phyloP scores from a whole-genome alignment of 2,329 filamentous ascomycete species.

The Neonectria punicea region DNA sequence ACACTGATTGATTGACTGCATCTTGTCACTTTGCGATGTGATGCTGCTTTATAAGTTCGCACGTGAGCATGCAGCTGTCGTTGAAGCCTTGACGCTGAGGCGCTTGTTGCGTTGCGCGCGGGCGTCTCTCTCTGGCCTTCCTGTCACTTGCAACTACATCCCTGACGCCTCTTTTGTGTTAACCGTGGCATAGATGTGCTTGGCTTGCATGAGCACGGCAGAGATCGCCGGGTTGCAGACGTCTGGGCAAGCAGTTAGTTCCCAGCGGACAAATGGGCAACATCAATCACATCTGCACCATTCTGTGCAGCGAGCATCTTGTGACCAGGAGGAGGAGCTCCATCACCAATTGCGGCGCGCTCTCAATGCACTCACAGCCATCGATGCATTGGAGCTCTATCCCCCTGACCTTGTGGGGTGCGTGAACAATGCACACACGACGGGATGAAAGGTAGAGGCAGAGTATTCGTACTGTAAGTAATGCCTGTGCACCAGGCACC shows the following conservation, averaged over 20 bases:
- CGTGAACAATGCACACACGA: background rate
- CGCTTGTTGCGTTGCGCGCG: background rate
- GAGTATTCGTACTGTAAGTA: background rate
- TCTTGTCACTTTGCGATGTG: background rate
- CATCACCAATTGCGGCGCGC: background rate
- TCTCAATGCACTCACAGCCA: background rate
- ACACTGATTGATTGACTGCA: background rate
- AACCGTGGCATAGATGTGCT: background rate
- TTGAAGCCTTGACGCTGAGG: constrained; percentile 2
- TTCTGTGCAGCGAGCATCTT: background rate
- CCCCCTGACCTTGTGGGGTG: background rate
- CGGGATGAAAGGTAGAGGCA: background rate
- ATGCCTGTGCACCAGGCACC: background rate
- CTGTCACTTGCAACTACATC: background rate
- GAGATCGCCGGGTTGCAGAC: constrained; percentile 2
- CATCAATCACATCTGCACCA: too few relatives aligned
- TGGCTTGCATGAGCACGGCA: background rate
- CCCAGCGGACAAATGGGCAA: background rate
- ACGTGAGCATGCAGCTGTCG: constrained; percentile 1
- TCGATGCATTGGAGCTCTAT: background rate
- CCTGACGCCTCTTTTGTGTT: background rate
- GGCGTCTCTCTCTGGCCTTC: too few relatives aligned
- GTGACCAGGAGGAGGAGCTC: background rate
- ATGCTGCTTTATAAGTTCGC: background rate
- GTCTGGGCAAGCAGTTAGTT: background rate